phyloP scores from a whole-genome alignment of 352 stramenopile species.

The Phytophthora tentaculata region DNA sequence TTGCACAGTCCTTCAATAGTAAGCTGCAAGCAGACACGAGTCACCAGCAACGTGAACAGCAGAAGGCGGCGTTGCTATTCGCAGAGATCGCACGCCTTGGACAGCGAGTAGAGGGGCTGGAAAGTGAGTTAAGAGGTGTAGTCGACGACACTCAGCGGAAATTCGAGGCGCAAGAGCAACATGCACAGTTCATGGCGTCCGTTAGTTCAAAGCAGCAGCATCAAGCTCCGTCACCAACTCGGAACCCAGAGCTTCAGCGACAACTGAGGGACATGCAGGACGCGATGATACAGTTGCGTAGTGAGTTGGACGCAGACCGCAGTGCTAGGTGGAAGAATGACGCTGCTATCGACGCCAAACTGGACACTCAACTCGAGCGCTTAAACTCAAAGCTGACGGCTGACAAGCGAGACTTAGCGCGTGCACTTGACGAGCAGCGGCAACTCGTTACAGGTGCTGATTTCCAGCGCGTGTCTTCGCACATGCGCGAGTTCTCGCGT shows the following conservation, averaged over 20 bases:
- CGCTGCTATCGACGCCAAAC: slow-evolving; percentile 44
- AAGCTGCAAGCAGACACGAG: slow-evolving; percentile 63
- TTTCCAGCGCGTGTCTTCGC: slow-evolving; percentile 54
- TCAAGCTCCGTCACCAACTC: slow-evolving; percentile 28
- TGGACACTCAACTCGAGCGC: slow-evolving; percentile 53
- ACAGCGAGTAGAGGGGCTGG: slow-evolving; percentile 52
- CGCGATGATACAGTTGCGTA: slow-evolving; percentile 49
- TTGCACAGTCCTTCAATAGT: slow-evolving; percentile 55
- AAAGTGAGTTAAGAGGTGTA: slow-evolving; percentile 35
- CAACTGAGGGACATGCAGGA: slow-evolving; percentile 47
- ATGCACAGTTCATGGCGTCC: slow-evolving; percentile 33
- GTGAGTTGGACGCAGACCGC: slow-evolving; percentile 63
- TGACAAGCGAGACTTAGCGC: slow-evolving; percentile 64
- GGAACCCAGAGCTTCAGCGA: slow-evolving; percentile 31
- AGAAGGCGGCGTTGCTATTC: slow-evolving; percentile 75
- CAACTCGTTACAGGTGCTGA: slow-evolving; percentile 51
- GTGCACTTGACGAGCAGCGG: slow-evolving; percentile 57
- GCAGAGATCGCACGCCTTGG: slow-evolving; percentile 64
- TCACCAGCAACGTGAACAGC: slow-evolving; percentile 66
- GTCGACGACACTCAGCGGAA: slow-evolving; percentile 45
- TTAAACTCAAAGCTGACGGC: slow-evolving; percentile 46
- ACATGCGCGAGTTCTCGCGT: slow-evolving; percentile 59
- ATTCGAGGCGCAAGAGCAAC: slow-evolving; percentile 57
- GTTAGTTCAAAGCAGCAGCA: slow-evolving; percentile 45
- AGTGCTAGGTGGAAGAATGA: slow-evolving; percentile 61